Evolutionary conservation across 441 rosid species (phyloP), one percentile per base, ranked within the genome.

Genomic region (Gossypium aridum): DNA sequence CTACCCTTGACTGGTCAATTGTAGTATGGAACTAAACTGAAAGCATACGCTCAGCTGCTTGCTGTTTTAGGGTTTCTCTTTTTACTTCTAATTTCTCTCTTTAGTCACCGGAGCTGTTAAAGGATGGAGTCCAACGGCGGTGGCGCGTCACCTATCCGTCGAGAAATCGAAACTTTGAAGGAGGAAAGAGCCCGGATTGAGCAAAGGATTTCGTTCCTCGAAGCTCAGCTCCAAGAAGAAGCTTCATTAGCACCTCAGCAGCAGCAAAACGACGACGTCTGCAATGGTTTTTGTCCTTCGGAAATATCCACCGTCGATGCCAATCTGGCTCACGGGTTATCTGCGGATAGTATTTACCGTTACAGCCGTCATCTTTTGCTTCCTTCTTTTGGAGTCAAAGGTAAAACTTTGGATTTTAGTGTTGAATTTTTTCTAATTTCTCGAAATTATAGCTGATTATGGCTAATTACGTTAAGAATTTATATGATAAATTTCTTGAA

Each of bases 361-460:
- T 95, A 95, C 81, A 93, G 99, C 78, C 97, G 99, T 71, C 98
- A 95, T 43, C 85, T 91, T 74, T 74, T 93, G 79, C 93, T 95
- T n/a, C 98, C 98, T 79, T 82, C 88, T 7, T 90, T 95, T 69
- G 98, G 96, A 73, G 88, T 95, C 77, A 78, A 88, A 90, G 99
- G 99, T 93, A 72, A 45, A 55, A n/a, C 7, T 17, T 73, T 26
- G 1, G 16, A 14, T 23, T 23, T 51, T 4, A 5, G 14, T 45
- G 23, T 77, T 53, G 14, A 22, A 6, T 57, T 43, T 47, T 31
- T 1, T 72, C 31, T 14, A 34, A 66, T 64, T 39, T 8, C 13
- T 22, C 0, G 51, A 22, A 63, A 12, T 25, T 22, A 53, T 7
- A 9, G 20, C 34, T 66, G 23, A 4, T 13, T 45, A 19, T 16